Conservation (phyloP, 768 basidiomycete genomes). For the Xerocomellus chrysenteron region DNA sequence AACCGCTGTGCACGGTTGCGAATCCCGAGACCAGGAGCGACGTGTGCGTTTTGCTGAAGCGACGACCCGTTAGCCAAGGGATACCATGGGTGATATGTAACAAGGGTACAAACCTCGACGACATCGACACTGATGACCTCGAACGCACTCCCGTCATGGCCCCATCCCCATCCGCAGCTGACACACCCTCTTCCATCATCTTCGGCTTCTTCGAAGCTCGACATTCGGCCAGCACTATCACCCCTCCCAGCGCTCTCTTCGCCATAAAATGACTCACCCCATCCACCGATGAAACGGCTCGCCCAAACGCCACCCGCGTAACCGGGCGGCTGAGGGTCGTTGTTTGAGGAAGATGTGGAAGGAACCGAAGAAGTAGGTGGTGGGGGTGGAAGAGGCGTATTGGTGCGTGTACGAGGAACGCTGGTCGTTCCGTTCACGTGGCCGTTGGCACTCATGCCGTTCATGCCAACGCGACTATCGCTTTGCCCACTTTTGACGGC, state of each 20-base stretch:
- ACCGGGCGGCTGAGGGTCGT: conserved; percentile 21
- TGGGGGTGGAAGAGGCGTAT: conserved; percentile 25
- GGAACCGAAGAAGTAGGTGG: conserved; percentile 22
- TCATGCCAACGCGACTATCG: conserved; percentile 19
- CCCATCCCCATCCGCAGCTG: conserved; percentile 77
- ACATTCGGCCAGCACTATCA: conserved; percentile 26
- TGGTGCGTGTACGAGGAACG: conserved; percentile 31
- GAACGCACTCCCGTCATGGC: conserved; percentile 75
- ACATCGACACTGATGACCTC: conserved; percentile 67
- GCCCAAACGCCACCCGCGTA: conserved; percentile 35
- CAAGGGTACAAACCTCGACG: conserved; percentile 50
- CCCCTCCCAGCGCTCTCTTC: conserved; percentile 31
- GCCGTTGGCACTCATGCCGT: conserved; percentile 21
- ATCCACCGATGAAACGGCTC: conserved; percentile 42
- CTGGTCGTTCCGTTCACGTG: conserved; percentile 33
- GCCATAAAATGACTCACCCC: conserved; percentile 37
- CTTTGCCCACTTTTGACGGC: conserved; percentile 35
- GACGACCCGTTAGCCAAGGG: conserved; percentile 4
- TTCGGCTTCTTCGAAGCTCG: conserved; percentile 37
- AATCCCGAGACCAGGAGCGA: conserved; percentile 50
- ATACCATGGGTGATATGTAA: neutral
- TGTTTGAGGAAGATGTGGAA: conserved; percentile 27
- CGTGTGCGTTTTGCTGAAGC: conserved; percentile 50
- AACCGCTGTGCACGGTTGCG: conserved; percentile 68
- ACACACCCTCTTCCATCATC: conserved; percentile 61